Conservation (phyloP, 2,329 filamentous ascomycete species). For the Juglanconis sp. region DNA sequence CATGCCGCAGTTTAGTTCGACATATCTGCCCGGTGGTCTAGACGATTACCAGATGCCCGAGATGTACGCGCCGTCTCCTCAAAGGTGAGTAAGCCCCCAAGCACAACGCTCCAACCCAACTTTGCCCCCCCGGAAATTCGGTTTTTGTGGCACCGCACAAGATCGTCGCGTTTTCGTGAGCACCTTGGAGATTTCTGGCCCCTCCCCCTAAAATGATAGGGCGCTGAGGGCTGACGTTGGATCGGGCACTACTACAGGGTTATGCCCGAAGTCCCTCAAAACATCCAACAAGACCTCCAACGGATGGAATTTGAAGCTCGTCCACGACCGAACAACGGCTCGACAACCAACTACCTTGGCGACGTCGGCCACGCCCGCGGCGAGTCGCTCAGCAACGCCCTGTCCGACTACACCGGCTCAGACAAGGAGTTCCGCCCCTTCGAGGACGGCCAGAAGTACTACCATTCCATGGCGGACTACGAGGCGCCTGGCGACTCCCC, state of each 20-base stretch:
- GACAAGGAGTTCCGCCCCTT: conserved; percentile 39
- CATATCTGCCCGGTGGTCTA: conserved; percentile 55
- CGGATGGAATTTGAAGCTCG: conserved; percentile 80
- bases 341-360: conserved; percentile 25
- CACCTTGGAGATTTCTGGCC: background rate
- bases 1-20: conserved; percentile 50
- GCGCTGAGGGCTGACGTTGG: conserved; percentile 35
- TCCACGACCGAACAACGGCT: conserved; percentile 30
- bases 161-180: conserved; percentile 8
- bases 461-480: conserved; percentile 39
- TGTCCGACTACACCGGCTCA: conserved; percentile 29
- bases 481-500: conserved; percentile 79
- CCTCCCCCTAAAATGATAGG: conserved; percentile 12
- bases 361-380: conserved; percentile 36
- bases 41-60: conserved; percentile 62
- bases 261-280: conserved; percentile 92
- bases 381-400: conserved; percentile 39
- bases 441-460: conserved; percentile 35
- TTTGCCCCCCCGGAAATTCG: conserved; percentile 8
- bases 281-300: conserved; percentile 93
- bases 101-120: conserved; percentile 3
- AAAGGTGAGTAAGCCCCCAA: conserved; percentile 43
- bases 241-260: conserved; percentile 55
- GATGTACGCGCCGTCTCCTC: conserved; percentile 55
- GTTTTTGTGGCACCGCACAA: conserved; percentile 12